Conservation (phyloP, 345 rosid species). For the Zanthoxylum bungeanum region DNA sequence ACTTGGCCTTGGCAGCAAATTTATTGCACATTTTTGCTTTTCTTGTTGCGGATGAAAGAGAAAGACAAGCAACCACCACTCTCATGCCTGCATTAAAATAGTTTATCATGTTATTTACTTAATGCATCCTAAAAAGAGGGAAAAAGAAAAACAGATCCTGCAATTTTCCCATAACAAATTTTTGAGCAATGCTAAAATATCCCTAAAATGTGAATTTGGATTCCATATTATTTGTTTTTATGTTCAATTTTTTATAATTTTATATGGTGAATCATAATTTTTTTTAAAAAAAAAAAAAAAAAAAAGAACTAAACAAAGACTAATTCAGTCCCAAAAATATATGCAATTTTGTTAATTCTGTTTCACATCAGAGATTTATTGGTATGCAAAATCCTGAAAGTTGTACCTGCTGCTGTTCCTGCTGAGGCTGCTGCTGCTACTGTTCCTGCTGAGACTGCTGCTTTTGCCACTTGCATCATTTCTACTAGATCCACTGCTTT, state of each 20-base stretch:
- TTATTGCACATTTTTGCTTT: constrained; percentile 11
- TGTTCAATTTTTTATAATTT: too few species aligned
- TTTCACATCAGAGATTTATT: background rate
- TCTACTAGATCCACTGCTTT: constrained; percentile 33
- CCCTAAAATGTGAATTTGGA: too few species aligned
- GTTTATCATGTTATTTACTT: constrained; percentile 2
- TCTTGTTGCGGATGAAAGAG: constrained; percentile 26
- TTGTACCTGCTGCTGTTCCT: constrained; percentile 38
- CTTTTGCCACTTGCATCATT: constrained; percentile 44
- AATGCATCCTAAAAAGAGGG: too few species aligned
- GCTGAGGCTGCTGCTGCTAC: constrained; percentile 33
- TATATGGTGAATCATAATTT: too few species aligned
- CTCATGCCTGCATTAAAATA: constrained; percentile 35
- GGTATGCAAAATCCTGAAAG: background rate
- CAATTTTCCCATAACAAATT: background rate
- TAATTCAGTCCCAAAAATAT: background rate
- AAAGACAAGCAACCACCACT: constrained; percentile 47
- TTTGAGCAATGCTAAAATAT: too few species aligned
- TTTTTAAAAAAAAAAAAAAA: too few species aligned
- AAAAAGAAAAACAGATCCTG: too few species aligned
- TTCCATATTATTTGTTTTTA: too few species aligned
- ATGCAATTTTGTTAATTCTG: background rate
- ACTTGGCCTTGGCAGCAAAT: background rate
- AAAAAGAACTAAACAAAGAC: too few species aligned
- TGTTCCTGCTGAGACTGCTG: constrained; percentile 38